A percentile compares a stretch with the other conserved stretches of the same genome.
Conservation (phyloP, 2,329 filamentous ascomycete genomes). For the Cadophora gregata region DNA sequence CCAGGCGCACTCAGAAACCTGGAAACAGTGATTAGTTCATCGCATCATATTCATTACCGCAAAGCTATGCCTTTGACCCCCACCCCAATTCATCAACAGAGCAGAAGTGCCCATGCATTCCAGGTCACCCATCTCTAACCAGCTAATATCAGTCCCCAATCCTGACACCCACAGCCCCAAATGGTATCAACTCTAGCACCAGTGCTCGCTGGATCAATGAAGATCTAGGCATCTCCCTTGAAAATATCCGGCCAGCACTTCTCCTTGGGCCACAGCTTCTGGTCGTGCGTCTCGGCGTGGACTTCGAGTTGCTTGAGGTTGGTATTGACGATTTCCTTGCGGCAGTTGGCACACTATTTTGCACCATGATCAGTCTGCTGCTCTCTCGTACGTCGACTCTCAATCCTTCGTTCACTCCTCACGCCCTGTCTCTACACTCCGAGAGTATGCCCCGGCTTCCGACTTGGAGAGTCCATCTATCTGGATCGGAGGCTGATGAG, state of each 20-base stretch:
- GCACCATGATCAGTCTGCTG: constrained; percentile 5
- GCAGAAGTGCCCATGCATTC: constrained; percentile 3
- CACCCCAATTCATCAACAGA: not conserved
- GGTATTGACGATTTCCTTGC: constrained; percentile 57
- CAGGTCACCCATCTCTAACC: not conserved
- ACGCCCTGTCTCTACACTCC: not conserved
- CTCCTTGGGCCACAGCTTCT: constrained; percentile 59
- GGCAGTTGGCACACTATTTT: constrained; percentile 55
- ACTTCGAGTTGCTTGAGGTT: constrained; percentile 57
- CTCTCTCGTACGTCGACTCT: not conserved
- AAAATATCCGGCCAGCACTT: constrained; percentile 59
- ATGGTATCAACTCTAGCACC: not conserved
- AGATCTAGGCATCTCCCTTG: constrained; percentile 20
- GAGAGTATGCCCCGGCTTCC: constrained; percentile 10
- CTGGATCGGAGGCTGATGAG: not conserved
- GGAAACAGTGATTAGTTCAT: constrained; percentile 8
- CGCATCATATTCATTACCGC: constrained; percentile 16
- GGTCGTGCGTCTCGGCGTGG: constrained; percentile 58
- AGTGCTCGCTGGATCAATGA: no score
- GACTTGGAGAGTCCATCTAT: not conserved
- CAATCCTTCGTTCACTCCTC: not conserved
- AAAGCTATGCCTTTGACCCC: constrained; percentile 10
- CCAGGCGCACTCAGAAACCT: not conserved
- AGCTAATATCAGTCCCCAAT: not conserved
- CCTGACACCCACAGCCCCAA: not conserved